Base-by-base conservation (phyloP, 352 stramenopile species). In the Phytopythium kandeliae region DNA sequence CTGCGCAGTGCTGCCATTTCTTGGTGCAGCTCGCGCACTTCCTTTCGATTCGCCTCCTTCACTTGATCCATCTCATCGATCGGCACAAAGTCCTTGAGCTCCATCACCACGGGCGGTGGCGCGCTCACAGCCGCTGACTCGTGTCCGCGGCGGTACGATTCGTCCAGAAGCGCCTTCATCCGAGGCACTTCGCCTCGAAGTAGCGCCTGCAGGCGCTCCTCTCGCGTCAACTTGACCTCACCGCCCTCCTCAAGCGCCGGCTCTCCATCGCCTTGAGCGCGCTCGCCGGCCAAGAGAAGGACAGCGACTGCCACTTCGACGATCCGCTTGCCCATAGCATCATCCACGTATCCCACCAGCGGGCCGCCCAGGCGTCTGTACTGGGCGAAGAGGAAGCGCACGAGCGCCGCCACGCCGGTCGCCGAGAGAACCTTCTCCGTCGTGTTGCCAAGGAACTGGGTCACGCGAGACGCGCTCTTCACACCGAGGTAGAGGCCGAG, bases 41-140 rank as follows among this genome's bases (percentile, higher is more conserved):
- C 44, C 38, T 73, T 65, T 45, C 65, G 65, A 54, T 34, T 80
- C 30, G 73, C 53, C 2, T 82, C 70, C 37, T 78, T 74, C n/a
- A 82, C 58, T 24, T 63, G 62, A 10, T 54, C 42, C 38, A 89
- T 57, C 48, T 86, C 72, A 13, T 84, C 78, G 47, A 82, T 55
- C 2, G 65, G 67, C 17, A 89, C 70, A 55, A 86, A 86, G 31
- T 89, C 78, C 45, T 84, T 79, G 6, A 85, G 69, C 37, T 86
- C 73, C 65, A 85, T 79, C 38, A 86, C 65, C 16, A 78, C 28
- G 2, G 71, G 58, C 21, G 56, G 33, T 1, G 47, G 47, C 2
- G 60, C 52, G 24, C 47, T 45, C 4, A 57, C 62, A 38, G 70
- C 51, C 6, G 49, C 63, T 35, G 71, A 47, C 7, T 52, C 63